These are phyloP conservation scores for Triadica sebifera DNA, from an alignment of 345 rosid species.

Conservation along the genomic window DNA sequence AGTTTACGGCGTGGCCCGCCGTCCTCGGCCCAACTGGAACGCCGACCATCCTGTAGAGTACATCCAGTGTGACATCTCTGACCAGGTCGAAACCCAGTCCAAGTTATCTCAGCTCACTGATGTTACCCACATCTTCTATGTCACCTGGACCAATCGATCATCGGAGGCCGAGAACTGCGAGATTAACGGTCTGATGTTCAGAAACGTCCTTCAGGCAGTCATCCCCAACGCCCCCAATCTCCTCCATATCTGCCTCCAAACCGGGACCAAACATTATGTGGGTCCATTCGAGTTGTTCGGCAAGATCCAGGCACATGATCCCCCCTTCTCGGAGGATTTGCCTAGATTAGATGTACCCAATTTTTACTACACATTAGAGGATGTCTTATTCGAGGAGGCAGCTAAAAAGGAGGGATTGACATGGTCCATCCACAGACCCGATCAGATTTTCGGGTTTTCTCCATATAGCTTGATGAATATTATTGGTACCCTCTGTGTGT, in stretches of 20 bases:
- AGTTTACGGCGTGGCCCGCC: constrained; percentile 89
- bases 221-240: constrained; percentile 72
- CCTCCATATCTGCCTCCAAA: constrained; percentile 79
- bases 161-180: constrained; percentile 63
- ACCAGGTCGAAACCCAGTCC: constrained; percentile 37
- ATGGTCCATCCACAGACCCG: constrained; percentile 76
- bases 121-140: constrained; percentile 77
- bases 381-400: constrained; percentile 56
- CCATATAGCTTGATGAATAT: constrained; percentile 77
- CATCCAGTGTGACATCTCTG: constrained; percentile 77
- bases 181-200: constrained; percentile 64
- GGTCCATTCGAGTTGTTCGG: constrained; percentile 46
- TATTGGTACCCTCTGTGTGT: constrained; percentile 57
- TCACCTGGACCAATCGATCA: constrained; percentile 51
- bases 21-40: constrained; percentile 74
- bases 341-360: constrained; percentile 60
- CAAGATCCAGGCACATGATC: constrained; percentile 39
- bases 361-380: constrained; percentile 67
- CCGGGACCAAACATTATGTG: constrained; percentile 61
- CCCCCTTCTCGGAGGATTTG: constrained; percentile 80
- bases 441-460: constrained; percentile 65
- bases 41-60: constrained; percentile 72
- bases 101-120: constrained; percentile 68
- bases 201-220: constrained; percentile 60
- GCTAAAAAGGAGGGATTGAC: constrained; percentile 52